Conservation (phyloP, 768 basidiomycete genomes). For the Gloeophyllum trabeum region DNA sequence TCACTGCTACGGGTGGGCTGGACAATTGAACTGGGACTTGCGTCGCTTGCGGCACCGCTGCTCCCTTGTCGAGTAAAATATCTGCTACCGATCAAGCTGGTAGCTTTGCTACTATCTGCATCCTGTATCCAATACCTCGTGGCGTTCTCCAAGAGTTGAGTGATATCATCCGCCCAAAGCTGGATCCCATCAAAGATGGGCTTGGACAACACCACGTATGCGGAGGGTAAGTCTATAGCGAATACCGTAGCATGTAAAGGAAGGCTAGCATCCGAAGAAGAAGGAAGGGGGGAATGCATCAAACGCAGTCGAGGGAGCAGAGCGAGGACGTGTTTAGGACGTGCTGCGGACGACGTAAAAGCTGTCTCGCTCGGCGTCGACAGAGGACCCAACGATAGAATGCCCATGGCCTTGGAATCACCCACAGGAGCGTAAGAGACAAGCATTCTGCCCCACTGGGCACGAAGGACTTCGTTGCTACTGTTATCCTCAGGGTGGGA, state of each 20-base stretch:
- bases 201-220: slow-evolving; percentile 56
- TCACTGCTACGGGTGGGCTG: slow-evolving; percentile 22
- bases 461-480: slow-evolving; percentile 1
- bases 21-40: slow-evolving; percentile 4
- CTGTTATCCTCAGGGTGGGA: no score
- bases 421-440: slow-evolving; percentile 33
- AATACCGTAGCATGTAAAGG: slow-evolving; percentile 8
- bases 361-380: no score
- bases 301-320: background rate
- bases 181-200: slow-evolving; percentile 64
- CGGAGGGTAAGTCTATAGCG: slow-evolving; percentile 42
- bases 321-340: background rate
- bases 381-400: slow-evolving; percentile 42
- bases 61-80: slow-evolving; percentile 49
- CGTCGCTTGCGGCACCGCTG: slow-evolving; percentile 18
- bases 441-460: slow-evolving; percentile 33
- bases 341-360: no score
- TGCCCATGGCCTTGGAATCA: slow-evolving; percentile 25
- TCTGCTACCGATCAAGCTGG: slow-evolving; percentile 69
- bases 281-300: background rate
- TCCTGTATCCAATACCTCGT: no score
- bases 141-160: slow-evolving; percentile 43
- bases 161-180: slow-evolving; percentile 78
- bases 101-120: slow-evolving; percentile 41
- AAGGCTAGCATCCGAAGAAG: background rate